phyloP scores from a whole-genome alignment of 768 basidiomycete genomes.

The Dentipellis fragilis region DNA sequence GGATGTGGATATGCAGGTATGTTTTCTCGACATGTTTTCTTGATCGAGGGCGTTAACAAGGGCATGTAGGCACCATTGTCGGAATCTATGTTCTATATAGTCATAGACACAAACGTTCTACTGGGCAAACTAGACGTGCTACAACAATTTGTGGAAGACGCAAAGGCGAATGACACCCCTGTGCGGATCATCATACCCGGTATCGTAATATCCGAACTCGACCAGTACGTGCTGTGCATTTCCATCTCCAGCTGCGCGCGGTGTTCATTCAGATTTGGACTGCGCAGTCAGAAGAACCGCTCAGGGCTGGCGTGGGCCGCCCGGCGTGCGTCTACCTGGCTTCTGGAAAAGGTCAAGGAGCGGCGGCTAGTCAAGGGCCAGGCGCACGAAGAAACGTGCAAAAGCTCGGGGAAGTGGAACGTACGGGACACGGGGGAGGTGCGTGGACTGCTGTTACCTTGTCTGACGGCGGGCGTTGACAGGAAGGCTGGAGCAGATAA shows the following conservation, averaged over 20 bases:
- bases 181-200: constrained; percentile 61
- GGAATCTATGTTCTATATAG: constrained; percentile 32
- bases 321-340: constrained; percentile 48
- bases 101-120: constrained; percentile 76
- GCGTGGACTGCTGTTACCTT: constrained; percentile 11
- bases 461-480: neutral
- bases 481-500: constrained; percentile 2
- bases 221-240: constrained; percentile 39
- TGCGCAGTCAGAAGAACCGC: constrained; percentile 6
- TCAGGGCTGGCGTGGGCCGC: constrained; percentile 14
- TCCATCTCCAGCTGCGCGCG: neutral
- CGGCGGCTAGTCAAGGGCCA: constrained; percentile 49
- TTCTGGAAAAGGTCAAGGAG: constrained; percentile 50
- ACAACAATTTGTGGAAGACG: constrained; percentile 53
- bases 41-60: neutral
- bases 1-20: constrained; percentile 70
- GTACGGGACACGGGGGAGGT: constrained; percentile 36
- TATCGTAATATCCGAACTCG: constrained; percentile 69
- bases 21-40: constrained; percentile 6
- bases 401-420: constrained; percentile 53
- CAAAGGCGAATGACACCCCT: constrained; percentile 39
- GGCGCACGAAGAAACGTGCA: constrained; percentile 53
- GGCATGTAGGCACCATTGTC: neutral
- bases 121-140: constrained; percentile 57
- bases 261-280: constrained; percentile 2